Base-by-base conservation (phyloP, 441 rosid genomes). In the Jatropha multifida region DNA sequence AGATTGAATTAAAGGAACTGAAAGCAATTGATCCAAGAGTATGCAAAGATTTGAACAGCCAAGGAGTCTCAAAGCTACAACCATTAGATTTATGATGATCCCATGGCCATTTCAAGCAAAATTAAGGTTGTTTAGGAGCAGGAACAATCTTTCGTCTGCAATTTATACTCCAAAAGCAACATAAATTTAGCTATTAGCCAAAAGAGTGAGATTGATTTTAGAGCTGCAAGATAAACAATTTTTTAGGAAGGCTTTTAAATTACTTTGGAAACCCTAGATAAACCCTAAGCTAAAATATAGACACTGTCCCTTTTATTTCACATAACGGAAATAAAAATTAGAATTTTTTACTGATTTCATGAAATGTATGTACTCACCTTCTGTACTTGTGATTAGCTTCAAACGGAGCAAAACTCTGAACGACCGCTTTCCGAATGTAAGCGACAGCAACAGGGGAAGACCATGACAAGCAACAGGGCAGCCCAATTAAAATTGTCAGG, bases 71-170 rank as follows among this genome's bases (percentile, higher is more conserved):
- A 5, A 82, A 86, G 71, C 79, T 79, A 78, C 97, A 95, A 65
- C 56, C 65, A 75, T 63, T 86, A 54, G 85, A 73, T 77, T 68
- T 80, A 4, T 85, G 61, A 44, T 80, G 79, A 78, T 87, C 90
- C 99, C 98, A 89, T 23, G 97, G 97, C 94, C 91, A 92, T 79
- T 89, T 90, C 76, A 88, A 75, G 86, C 98, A 95, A 81, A 90
- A 85, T 59, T 82, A 68, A 40, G 92, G 86, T 8, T 81, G 61
- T 73, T 88, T 85, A 4, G 85, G 72, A 67, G 66, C 65, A 73
- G 83, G 20, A n/a, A 13, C 41, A 26, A 83, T 69, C 85, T 80
- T 77, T 74, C 83, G 70, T 59, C 52, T 23, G 42, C 32, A 69
- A 41, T 44, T 44, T 76, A 32, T 32, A 52, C 59, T 42, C 46